phyloP scores from a whole-genome alignment of 306 rosid species.

The Sesbania bispinosa region DNA sequence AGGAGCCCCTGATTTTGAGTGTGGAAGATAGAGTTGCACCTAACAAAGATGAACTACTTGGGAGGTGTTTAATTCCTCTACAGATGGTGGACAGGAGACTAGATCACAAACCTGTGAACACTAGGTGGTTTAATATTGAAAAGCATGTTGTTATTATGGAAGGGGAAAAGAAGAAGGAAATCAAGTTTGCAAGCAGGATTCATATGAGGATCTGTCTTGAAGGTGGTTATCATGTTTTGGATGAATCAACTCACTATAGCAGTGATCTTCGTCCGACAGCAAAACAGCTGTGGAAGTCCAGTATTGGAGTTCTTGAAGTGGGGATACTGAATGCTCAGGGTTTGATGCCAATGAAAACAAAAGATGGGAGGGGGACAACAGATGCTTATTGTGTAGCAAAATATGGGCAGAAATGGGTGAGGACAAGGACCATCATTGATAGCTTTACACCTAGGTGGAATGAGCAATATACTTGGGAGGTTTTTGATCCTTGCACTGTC shows the following conservation, averaged over 20 bases:
- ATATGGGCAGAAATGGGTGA: constrained; percentile 95
- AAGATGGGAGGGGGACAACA: constrained; percentile 79
- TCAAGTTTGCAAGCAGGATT: constrained; percentile 85
- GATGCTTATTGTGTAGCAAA: constrained; percentile 97
- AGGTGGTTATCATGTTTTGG: constrained; percentile 95
- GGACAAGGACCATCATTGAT: constrained; percentile 96
- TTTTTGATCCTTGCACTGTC: constrained; percentile 93
- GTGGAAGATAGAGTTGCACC: constrained; percentile 92
- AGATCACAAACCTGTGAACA: constrained; percentile 83
- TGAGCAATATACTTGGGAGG: constrained; percentile 99
- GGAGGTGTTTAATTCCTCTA: constrained; percentile 63
- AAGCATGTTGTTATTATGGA: constrained; percentile 58
- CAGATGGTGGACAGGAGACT: constrained; percentile 58
- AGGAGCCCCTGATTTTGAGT: constrained; percentile 76
- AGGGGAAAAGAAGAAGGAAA: constrained; percentile 93
- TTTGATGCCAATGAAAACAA: constrained; percentile 90
- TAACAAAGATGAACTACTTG: constrained; percentile 80
- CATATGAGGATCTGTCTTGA: constrained; percentile 90
- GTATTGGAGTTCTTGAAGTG: constrained; percentile 85
- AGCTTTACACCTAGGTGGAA: constrained; percentile 91
- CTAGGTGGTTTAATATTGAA: constrained; percentile 79
- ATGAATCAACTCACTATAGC: constrained; percentile 94
- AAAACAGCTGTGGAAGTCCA: constrained; percentile 76
- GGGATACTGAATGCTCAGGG: constrained; percentile 91
- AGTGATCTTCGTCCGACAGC: constrained; percentile 98